These are phyloP conservation scores for Pinus albicaulis DNA, from an alignment of 75 land plant genomes.

Conservation along the genomic window DNA sequence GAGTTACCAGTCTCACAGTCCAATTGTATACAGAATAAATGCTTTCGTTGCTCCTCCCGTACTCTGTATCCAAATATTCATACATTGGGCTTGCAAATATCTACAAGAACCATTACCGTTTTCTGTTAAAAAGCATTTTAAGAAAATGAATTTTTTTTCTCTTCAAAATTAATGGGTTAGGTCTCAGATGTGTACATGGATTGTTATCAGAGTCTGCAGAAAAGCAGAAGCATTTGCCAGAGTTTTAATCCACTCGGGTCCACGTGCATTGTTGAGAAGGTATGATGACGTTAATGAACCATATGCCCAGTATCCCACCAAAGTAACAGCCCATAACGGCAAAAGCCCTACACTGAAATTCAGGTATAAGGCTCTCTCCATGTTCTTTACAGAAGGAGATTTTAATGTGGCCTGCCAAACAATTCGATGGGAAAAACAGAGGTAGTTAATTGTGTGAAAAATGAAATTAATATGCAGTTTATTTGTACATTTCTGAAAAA, in stretches of 20 bases:
- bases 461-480: too few relatives aligned
- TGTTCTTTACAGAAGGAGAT: constrained; percentile 62
- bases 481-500: too few relatives aligned
- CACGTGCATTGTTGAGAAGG: constrained; percentile 57
- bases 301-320: constrained; percentile 88
- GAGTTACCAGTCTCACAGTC: constrained; percentile 39
- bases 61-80: constrained; percentile 75
- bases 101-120: constrained; percentile 19
- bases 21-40: constrained; percentile 31
- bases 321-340: constrained; percentile 60
- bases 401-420: constrained; percentile 66
- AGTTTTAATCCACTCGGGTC: constrained; percentile 56
- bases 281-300: constrained; percentile 65
- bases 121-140: neutral
- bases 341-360: constrained; percentile 65
- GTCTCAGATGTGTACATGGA: constrained; percentile 53
- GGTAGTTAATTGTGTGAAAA: too few relatives aligned
- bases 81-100: constrained; percentile 92
- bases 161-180: neutral
- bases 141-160: neutral
- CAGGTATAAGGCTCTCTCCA: constrained; percentile 67
- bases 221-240: constrained; percentile 71
- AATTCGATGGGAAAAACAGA: neutral
- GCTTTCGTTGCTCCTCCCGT: constrained; percentile 40
- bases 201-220: constrained; percentile 70